These are phyloP conservation scores for Penicillium maclennaniae DNA, from an alignment of 495 filamentous ascomycete species.

Conservation along the genomic window DNA sequence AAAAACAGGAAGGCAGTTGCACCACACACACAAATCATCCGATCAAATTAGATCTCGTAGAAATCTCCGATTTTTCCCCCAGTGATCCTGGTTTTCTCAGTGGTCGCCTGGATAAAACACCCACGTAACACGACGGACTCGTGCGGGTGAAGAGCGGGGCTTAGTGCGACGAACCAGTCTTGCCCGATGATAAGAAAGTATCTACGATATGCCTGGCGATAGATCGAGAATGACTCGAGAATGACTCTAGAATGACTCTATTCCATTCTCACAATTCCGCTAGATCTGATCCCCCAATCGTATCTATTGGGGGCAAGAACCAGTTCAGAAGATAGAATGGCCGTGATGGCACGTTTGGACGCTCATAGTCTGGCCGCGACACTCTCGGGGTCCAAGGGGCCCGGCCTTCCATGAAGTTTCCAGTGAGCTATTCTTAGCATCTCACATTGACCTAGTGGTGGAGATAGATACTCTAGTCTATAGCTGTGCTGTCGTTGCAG, in stretches of 20 bases:
- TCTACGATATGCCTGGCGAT: background rate
- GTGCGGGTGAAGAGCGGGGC: background rate
- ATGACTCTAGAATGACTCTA: no score
- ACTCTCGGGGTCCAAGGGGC: background rate
- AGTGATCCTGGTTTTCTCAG: background rate
- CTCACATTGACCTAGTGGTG: background rate
- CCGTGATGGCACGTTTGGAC: background rate
- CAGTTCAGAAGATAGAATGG: no score
- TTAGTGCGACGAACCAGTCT: background rate
- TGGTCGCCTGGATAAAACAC: background rate
- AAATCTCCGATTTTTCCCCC: background rate
- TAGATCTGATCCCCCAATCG: no score
- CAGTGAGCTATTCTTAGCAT: background rate
- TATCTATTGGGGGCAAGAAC: no score
- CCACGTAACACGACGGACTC: background rate
- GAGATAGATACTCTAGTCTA: no score
- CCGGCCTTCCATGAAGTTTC: constrained; percentile 5
- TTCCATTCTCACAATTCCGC: no score
- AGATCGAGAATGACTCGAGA: background rate
- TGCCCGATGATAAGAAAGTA: background rate
- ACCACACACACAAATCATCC: background rate
- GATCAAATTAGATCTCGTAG: background rate
- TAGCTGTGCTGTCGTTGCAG: no score
- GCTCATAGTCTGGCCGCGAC: background rate
- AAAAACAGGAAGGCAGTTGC: background rate